Evolutionary conservation across 192 early-diverging fungal genomes (phyloP).

Genomic region (Physocladia obscura): DNA sequence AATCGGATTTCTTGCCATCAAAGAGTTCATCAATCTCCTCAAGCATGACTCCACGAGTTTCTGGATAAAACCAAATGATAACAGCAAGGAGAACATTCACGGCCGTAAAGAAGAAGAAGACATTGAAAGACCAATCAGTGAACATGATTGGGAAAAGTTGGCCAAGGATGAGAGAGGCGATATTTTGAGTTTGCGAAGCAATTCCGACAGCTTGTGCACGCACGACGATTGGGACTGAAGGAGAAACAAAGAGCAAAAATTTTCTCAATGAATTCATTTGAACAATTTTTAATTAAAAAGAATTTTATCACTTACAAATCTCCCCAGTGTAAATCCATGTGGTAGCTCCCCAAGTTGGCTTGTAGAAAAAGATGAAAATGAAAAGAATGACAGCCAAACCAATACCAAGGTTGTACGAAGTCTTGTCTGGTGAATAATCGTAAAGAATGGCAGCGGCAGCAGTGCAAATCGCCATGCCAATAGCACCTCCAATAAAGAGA

Average conservation of each 20-base stretch:
- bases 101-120: background rate
- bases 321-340: background rate
- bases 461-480: background rate
- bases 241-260: no score
- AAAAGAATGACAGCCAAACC: background rate
- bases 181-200: background rate
- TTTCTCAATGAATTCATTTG: no score
- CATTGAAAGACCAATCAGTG: background rate
- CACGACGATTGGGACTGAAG: background rate
- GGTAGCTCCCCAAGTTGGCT: background rate
- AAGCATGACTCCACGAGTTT: background rate
- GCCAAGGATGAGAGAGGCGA: background rate
- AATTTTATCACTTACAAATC: no score
- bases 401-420: background rate
- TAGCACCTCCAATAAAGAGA: background rate
- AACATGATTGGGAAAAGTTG: background rate
- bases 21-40: background rate
- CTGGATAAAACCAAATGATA: background rate
- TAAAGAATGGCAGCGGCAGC: background rate
- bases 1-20: no score
- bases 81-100: background rate
- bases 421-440: background rate
- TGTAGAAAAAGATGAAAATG: background rate
- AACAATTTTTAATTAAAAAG: no score
- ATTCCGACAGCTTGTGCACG: background rate